Evolutionary conservation across 495 filamentous ascomycete species (phyloP).

Genomic region (Penicillium canescens): DNA sequence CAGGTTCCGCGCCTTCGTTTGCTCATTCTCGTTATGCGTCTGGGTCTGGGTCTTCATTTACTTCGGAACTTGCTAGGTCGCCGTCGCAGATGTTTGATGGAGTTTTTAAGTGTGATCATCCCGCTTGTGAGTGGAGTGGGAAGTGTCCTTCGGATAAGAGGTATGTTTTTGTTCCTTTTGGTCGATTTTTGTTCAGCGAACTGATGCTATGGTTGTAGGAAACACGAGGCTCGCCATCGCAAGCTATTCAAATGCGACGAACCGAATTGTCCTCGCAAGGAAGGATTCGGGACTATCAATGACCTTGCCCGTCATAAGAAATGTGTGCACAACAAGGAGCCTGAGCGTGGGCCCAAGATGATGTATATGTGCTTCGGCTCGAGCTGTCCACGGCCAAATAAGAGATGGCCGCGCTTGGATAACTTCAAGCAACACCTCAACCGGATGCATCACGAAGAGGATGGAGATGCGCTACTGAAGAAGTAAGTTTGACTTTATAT

Average conservation of each 20-base stretch:
- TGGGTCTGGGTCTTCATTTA: slow-evolving; percentile 10
- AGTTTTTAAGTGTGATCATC: slow-evolving; percentile 35
- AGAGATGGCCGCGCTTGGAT: slow-evolving; percentile 85
- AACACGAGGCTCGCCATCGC: slow-evolving; percentile 76
- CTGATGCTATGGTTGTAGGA: slow-evolving; percentile 50
- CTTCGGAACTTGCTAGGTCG: slow-evolving; percentile 17
- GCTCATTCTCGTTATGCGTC: slow-evolving; percentile 10
- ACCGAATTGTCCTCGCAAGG: slow-evolving; percentile 55
- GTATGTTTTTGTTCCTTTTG: slow-evolving; percentile 15
- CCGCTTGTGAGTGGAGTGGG: slow-evolving; percentile 37
- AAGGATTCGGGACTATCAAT: slow-evolving; percentile 81
- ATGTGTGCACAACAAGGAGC: slow-evolving; percentile 63
- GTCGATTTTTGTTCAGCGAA: not conserved
- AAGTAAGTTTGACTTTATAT: slow-evolving; percentile 42
- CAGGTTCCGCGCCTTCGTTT: slow-evolving; percentile 20
- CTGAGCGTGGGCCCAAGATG: slow-evolving; percentile 52
- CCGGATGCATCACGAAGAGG: slow-evolving; percentile 68
- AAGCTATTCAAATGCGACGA: slow-evolving; percentile 71
- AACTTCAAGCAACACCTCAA: slow-evolving; percentile 88
- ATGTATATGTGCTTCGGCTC: slow-evolving; percentile 67
- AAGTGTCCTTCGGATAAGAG: slow-evolving; percentile 46
- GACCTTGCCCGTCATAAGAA: slow-evolving; percentile 75
- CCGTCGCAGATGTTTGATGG: slow-evolving; percentile 21
- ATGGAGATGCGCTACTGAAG: slow-evolving; percentile 52
- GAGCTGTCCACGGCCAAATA: slow-evolving; percentile 65